Evolutionary conservation across 768 basidiomycete species (phyloP).

Genomic region (Cystofilobasidium bisporidii): DNA sequence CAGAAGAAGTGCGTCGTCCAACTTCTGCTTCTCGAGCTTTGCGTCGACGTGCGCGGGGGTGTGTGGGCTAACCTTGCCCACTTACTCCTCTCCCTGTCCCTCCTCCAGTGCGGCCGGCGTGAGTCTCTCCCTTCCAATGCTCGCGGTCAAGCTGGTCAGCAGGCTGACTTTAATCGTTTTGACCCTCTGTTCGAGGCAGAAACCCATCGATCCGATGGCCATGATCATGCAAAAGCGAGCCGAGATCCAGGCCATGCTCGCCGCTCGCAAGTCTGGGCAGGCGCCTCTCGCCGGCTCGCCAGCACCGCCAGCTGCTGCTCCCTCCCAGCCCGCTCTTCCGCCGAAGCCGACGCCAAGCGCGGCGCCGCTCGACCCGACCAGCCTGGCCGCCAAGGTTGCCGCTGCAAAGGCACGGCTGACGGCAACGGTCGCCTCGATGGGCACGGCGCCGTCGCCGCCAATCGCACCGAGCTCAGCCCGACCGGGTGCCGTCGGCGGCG

Average conservation of each 20-base stretch:
- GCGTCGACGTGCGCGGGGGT: neutral
- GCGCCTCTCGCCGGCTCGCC: constrained; percentile 44
- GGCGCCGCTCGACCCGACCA: constrained; percentile 45
- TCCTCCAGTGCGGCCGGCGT: constrained; percentile 18
- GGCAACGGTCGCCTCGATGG: constrained; percentile 59
- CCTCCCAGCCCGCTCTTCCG: constrained; percentile 40
- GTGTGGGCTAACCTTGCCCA: neutral
- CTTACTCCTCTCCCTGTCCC: neutral
- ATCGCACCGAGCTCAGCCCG: neutral
- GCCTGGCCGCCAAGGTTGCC: constrained; percentile 57
- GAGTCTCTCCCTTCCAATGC: neutral
- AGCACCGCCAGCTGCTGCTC: constrained; percentile 45
- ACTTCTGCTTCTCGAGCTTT: no score
- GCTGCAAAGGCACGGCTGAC: constrained; percentile 80
- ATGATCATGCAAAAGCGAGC: constrained; percentile 75
- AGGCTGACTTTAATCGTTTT: neutral
- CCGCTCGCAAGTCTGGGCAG: constrained; percentile 48
- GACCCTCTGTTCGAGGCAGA: neutral
- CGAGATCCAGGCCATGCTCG: constrained; percentile 75
- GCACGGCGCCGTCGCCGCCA: constrained; percentile 70
- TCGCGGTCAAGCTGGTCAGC: neutral
- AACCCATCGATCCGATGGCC: constrained; percentile 46
- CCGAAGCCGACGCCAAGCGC: constrained; percentile 38
- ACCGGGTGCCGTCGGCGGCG: neutral
- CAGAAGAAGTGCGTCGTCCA: constrained; percentile 20